A percentile compares a stretch with the other conserved stretches of the same genome.
Evolutionary conservation across 192 early-diverging fungal species (phyloP).

Genomic region (Jimgerdemannia flammicorona): DNA sequence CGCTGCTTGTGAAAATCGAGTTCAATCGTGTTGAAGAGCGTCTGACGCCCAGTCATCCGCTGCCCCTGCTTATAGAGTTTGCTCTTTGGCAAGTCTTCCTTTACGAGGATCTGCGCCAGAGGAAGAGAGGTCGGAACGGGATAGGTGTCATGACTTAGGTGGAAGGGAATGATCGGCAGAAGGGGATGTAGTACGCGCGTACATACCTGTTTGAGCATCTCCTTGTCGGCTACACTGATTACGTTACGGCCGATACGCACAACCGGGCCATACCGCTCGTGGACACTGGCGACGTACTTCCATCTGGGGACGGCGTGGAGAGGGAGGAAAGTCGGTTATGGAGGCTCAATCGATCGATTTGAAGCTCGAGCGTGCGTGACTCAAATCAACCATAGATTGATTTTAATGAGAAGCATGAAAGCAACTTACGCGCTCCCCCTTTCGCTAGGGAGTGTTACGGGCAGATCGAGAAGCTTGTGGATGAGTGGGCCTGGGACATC

Average conservation of each 20-base stretch:
- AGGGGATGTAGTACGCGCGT: background rate
- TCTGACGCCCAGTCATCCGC: slow-evolving; percentile 7
- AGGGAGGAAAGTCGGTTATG: too few relatives aligned
- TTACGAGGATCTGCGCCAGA: slow-evolving; percentile 7
- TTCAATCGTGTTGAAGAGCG: slow-evolving; percentile 29
- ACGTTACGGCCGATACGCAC: slow-evolving; percentile 13
- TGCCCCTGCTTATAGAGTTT: background rate
- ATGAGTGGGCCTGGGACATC: slow-evolving; percentile 20
- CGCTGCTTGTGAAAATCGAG: slow-evolving; percentile 30
- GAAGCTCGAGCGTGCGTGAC: too few relatives aligned
- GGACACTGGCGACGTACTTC: background rate
- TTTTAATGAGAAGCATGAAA: background rate
- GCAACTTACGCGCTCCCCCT: background rate
- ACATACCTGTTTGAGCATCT: slow-evolving; percentile 23
- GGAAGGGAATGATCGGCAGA: background rate
- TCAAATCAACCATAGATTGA: background rate
- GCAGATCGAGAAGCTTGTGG: background rate
- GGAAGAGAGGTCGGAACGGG: background rate
- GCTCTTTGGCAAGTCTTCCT: slow-evolving; percentile 23
- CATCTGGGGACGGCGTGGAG: background rate
- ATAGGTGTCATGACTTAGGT: too few relatives aligned
- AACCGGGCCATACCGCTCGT: slow-evolving; percentile 26
- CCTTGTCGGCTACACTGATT: slow-evolving; percentile 25
- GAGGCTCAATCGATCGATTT: too few relatives aligned
- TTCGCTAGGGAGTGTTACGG: background rate